phyloP scores from a whole-genome alignment of 306 rosid species.

The Fragaria nilgerrensis region DNA sequence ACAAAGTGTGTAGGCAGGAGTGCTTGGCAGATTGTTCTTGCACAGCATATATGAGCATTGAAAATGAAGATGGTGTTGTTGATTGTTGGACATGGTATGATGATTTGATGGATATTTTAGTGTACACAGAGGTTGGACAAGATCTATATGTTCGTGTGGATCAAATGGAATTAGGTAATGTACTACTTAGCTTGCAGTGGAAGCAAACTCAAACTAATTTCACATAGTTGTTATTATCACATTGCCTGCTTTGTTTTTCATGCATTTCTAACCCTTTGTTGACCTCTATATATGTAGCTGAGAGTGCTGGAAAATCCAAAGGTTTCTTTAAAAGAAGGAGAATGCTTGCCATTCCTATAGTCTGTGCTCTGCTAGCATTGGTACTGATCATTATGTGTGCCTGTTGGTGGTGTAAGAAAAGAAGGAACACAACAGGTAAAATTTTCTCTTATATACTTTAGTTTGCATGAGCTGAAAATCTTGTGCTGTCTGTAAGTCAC shows the following conservation, averaged over 20 bases:
- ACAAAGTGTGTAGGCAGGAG: no score
- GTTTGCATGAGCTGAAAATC: not conserved
- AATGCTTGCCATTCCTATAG: not conserved
- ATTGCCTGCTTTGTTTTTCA: not conserved
- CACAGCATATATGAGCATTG: no score
- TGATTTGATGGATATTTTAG: no score
- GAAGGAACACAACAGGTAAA: conserved; percentile 3
- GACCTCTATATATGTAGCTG: not conserved
- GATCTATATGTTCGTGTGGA: conserved; percentile 49
- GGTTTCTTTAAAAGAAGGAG: not conserved
- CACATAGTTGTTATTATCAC: not conserved
- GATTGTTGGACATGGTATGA: no score
- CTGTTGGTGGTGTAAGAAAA: conserved; percentile 13
- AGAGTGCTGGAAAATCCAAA: not conserved
- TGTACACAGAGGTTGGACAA: no score
- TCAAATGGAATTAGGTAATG: conserved; percentile 13
- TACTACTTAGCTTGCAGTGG: not conserved
- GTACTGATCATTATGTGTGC: conserved; percentile 1
- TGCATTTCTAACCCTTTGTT: not conserved
- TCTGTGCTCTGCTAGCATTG: not conserved
- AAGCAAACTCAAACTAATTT: not conserved
- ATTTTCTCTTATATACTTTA: not conserved
- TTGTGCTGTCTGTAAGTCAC: not conserved
- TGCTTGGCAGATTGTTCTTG: no score
- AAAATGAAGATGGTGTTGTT: no score